Conservation (phyloP, 2,329 filamentous ascomycete genomes). For the Stagonosporopsis rhizophila region DNA sequence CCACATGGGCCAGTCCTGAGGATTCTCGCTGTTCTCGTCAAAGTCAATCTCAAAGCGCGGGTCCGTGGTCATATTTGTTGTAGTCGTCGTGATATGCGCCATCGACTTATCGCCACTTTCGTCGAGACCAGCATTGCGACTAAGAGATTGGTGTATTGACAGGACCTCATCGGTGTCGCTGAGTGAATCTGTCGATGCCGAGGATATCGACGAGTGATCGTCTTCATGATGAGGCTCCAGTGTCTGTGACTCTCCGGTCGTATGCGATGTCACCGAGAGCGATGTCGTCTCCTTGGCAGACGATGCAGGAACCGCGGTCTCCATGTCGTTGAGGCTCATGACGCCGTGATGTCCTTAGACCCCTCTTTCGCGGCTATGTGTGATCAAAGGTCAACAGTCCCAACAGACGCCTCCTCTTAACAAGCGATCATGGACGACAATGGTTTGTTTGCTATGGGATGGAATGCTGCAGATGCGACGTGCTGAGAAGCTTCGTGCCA, state of each 20-base stretch:
- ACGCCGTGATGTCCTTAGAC: not conserved
- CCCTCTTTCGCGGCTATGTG: constrained; percentile 1
- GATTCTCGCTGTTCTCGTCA: constrained; percentile 65
- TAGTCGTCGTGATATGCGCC: constrained; percentile 35
- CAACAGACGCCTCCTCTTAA: constrained; percentile 1
- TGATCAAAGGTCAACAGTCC: not conserved
- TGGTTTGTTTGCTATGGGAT: not conserved
- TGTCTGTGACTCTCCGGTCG: not conserved
- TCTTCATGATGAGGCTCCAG: constrained; percentile 19
- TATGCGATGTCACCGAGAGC: constrained; percentile 4
- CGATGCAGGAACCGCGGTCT: constrained; percentile 12
- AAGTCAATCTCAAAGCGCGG: constrained; percentile 78
- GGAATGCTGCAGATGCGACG: not conserved
- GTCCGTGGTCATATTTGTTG: constrained; percentile 51
- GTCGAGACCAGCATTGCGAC: constrained; percentile 43
- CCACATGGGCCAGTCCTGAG: constrained; percentile 70
- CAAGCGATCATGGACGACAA: not conserved
- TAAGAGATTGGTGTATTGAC: constrained; percentile 45
- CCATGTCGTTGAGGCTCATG: constrained; percentile 20
- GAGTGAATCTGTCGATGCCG: constrained; percentile 33
- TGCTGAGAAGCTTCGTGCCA: constrained; percentile 8
- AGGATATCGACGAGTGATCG: constrained; percentile 33
- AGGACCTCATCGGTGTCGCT: constrained; percentile 31
- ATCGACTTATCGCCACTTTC: constrained; percentile 34
- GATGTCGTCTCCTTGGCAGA: constrained; percentile 12